These are phyloP conservation scores for Phyllostachys edulis DNA, from an alignment of 176 grass and related monocot genomes.

Conservation along the genomic window DNA sequence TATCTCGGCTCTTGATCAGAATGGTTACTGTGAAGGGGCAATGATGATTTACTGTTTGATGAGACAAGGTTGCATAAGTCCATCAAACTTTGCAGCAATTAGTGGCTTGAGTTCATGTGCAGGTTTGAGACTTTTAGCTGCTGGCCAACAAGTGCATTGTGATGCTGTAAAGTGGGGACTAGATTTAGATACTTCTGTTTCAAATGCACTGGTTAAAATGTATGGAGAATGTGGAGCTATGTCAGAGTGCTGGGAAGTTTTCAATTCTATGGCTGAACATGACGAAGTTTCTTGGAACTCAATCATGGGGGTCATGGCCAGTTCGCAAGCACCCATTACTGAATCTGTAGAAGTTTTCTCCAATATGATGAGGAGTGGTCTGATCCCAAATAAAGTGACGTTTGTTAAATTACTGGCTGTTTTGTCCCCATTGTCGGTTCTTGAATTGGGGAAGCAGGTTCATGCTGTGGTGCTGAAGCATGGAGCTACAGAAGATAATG, in stretches of 20 bases:
- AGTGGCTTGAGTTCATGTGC: slow-evolving; percentile 77
- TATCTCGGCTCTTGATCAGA: slow-evolving; percentile 79
- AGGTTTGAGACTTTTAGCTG: slow-evolving; percentile 48
- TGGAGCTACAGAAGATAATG: slow-evolving; percentile 53
- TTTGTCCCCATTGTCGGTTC: slow-evolving; percentile 53
- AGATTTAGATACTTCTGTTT: slow-evolving; percentile 69
- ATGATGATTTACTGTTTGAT: slow-evolving; percentile 54
- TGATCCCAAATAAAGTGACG: slow-evolving; percentile 67
- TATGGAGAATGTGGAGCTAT: slow-evolving; percentile 71
- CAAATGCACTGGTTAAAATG: slow-evolving; percentile 75
- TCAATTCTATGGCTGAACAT: slow-evolving; percentile 52
- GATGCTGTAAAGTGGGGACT: slow-evolving; percentile 64
- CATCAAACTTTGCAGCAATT: slow-evolving; percentile 68
- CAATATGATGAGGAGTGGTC: slow-evolving; percentile 63
- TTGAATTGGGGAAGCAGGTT: slow-evolving; percentile 66
- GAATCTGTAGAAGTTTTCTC: slow-evolving; percentile 53
- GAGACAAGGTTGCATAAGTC: slow-evolving; percentile 46
- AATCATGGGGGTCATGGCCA: slow-evolving; percentile 65
- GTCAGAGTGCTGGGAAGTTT: slow-evolving; percentile 63
- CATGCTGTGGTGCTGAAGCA: slow-evolving; percentile 64
- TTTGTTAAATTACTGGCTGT: slow-evolving; percentile 67
- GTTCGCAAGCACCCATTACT: slow-evolving; percentile 38
- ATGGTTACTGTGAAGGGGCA: slow-evolving; percentile 52
- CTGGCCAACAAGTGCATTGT: slow-evolving; percentile 63
- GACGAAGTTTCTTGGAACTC: slow-evolving; percentile 83